These are phyloP conservation scores for Ustilago xerochloae DNA, from an alignment of 1,284 basidiomycete species.

Conservation along the genomic window DNA sequence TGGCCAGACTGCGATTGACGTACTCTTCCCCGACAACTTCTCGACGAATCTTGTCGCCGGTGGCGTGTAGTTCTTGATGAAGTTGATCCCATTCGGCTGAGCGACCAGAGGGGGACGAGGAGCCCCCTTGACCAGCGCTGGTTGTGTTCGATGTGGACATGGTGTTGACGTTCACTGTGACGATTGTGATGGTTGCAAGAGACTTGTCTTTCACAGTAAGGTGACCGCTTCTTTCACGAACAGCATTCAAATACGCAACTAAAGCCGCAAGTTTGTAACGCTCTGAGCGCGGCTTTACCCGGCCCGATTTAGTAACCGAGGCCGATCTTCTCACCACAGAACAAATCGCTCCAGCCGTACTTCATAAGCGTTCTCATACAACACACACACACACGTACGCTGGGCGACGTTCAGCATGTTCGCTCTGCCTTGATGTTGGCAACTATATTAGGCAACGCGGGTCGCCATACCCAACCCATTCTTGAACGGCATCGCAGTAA, in stretches of 20 bases:
- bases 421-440: no score
- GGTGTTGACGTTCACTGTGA: neutral
- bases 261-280: neutral
- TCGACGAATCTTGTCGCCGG: constrained; percentile 29
- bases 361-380: neutral
- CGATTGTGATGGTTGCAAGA: neutral
- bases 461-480: constrained; percentile 43
- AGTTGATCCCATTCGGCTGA: constrained; percentile 22
- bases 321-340: no score
- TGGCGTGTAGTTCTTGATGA: constrained; percentile 14
- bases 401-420: no score
- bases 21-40: constrained; percentile 34
- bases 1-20: constrained; percentile 34
- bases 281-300: neutral
- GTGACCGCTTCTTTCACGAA: neutral
- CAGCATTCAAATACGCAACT: constrained; percentile 5
- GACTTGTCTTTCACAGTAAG: neutral
- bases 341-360: neutral
- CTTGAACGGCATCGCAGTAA: constrained; percentile 37
- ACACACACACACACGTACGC: no score
- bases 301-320: neutral
- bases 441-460: no score
- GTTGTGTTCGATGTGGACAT: constrained; percentile 7
- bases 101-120: neutral
- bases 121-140: neutral